A percentile compares a stretch with the other conserved stretches of the same genome.
phyloP scores from a whole-genome alignment of 2,329 filamentous ascomycete genomes.

The Venturia effusa region DNA sequence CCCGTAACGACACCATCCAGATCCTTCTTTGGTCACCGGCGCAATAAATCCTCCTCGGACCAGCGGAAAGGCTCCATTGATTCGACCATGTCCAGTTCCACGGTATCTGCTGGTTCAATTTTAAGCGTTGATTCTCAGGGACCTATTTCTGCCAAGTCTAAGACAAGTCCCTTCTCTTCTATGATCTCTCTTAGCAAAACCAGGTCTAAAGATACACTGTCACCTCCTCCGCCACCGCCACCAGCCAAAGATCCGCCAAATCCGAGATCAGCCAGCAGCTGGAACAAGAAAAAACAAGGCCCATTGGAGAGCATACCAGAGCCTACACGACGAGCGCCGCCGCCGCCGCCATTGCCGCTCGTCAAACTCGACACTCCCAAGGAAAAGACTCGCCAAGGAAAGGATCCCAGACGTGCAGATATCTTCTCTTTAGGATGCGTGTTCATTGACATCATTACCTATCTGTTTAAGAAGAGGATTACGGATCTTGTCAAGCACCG shows the following conservation, averaged over 20 bases:
- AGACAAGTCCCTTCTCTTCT: not conserved
- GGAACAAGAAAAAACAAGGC: not conserved
- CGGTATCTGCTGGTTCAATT: not conserved
- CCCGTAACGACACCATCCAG: slow-evolving; percentile 1
- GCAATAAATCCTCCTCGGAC: not conserved
- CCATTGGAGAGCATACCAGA: not conserved
- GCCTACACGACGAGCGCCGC: slow-evolving; percentile 4
- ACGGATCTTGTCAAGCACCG: slow-evolving; percentile 57
- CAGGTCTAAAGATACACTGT: not conserved
- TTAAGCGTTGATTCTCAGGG: not conserved
- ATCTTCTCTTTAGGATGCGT: slow-evolving; percentile 65
- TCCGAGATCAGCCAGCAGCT: slow-evolving; percentile 1
- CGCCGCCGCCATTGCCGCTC: slow-evolving; percentile 28
- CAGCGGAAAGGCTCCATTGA: not conserved
- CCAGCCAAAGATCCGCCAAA: not conserved
- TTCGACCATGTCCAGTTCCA: not conserved
- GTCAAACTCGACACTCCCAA: slow-evolving; percentile 29
- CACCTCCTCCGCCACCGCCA: not conserved
- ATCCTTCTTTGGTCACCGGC: not conserved
- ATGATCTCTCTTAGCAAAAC: not conserved
- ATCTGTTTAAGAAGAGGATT: slow-evolving; percentile 56
- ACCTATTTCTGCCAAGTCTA: not conserved
- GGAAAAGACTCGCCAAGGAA: slow-evolving; percentile 11
- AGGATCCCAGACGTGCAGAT: slow-evolving; percentile 31
- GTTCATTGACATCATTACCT: slow-evolving; percentile 59